Evolutionary conservation across 2,329 filamentous ascomycete genomes (phyloP).

Genomic region (Rasamsonia emersonii): DNA sequence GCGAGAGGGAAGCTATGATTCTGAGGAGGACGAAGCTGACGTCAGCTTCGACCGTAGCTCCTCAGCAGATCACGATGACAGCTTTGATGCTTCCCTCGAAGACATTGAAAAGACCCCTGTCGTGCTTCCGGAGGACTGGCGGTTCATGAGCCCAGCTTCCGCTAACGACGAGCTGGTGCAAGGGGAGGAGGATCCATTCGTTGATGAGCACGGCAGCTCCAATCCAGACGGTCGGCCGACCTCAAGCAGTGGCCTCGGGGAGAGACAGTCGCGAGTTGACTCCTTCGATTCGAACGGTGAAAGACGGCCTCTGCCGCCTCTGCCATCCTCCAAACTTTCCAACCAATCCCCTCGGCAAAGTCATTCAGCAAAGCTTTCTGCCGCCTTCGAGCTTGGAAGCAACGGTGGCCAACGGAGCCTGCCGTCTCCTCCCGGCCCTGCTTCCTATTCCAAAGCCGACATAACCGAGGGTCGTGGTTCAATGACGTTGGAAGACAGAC

Average conservation of each 20-base stretch:
- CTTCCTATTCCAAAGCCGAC: slow-evolving; percentile 64
- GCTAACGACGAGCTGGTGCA: slow-evolving; percentile 47
- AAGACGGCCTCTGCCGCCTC: slow-evolving; percentile 74
- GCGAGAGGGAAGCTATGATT: slow-evolving; percentile 87
- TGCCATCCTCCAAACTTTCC: slow-evolving; percentile 49
- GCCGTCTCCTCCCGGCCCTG: slow-evolving; percentile 62
- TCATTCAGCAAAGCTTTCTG: slow-evolving; percentile 56
- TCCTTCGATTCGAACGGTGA: slow-evolving; percentile 72
- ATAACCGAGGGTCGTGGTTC: slow-evolving; percentile 65
- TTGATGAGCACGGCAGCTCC: slow-evolving; percentile 54
- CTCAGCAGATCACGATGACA: slow-evolving; percentile 64
- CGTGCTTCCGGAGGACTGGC: slow-evolving; percentile 95
- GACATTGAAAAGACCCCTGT: slow-evolving; percentile 96
- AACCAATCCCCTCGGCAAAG: slow-evolving; percentile 39
- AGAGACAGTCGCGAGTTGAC: slow-evolving; percentile 53
- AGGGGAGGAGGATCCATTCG: slow-evolving; percentile 59
- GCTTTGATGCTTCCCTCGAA: slow-evolving; percentile 90
- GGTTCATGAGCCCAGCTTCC: slow-evolving; percentile 61
- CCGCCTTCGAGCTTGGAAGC: slow-evolving; percentile 64
- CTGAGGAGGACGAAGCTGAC: slow-evolving; percentile 63
- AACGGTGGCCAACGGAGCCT: slow-evolving; percentile 56
- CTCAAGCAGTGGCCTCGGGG: slow-evolving; percentile 18
- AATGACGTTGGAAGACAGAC: slow-evolving; percentile 77
- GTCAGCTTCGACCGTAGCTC: slow-evolving; percentile 52
- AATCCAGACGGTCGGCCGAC: slow-evolving; percentile 51